Evolutionary conservation across 1,284 basidiomycete species (phyloP).

Genomic region (Ustilago shanxiensis): DNA sequence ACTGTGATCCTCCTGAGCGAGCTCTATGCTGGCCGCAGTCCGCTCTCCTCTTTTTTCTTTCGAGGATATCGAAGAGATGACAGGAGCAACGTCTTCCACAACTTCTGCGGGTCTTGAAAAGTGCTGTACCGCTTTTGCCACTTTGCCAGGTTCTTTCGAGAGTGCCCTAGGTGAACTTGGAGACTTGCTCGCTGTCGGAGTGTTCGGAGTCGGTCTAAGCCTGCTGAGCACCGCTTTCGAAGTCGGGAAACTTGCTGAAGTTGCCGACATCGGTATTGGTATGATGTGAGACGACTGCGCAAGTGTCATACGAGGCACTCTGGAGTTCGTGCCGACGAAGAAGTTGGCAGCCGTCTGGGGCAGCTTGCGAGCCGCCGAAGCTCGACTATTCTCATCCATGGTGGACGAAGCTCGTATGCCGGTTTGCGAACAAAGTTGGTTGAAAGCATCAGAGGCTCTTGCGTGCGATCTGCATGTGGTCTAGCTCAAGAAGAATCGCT

Average conservation of each 20-base stretch:
- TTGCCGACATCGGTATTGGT: slow-evolving; percentile 8
- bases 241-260: slow-evolving; percentile 6
- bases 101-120: slow-evolving; percentile 11
- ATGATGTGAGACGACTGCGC: slow-evolving; percentile 42
- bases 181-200: slow-evolving; percentile 6
- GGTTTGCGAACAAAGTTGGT: neutral
- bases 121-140: slow-evolving; percentile 24
- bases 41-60: neutral
- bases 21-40: neutral
- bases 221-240: slow-evolving; percentile 8
- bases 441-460: slow-evolving; percentile 5
- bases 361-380: slow-evolving; percentile 40
- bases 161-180: slow-evolving; percentile 2
- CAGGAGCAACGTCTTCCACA: neutral
- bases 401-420: neutral
- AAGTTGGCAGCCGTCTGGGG: slow-evolving; percentile 49
- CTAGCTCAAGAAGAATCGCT: neutral
- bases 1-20: neutral
- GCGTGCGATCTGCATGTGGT: neutral
- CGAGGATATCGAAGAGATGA: neutral
- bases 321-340: slow-evolving; percentile 50
- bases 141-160: slow-evolving; percentile 8
- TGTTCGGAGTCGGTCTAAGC: slow-evolving; percentile 9
- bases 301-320: slow-evolving; percentile 42
- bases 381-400: slow-evolving; percentile 27